Evolutionary conservation across 768 basidiomycete genomes (phyloP).

Genomic region (Exsudoporus frostii): DNA sequence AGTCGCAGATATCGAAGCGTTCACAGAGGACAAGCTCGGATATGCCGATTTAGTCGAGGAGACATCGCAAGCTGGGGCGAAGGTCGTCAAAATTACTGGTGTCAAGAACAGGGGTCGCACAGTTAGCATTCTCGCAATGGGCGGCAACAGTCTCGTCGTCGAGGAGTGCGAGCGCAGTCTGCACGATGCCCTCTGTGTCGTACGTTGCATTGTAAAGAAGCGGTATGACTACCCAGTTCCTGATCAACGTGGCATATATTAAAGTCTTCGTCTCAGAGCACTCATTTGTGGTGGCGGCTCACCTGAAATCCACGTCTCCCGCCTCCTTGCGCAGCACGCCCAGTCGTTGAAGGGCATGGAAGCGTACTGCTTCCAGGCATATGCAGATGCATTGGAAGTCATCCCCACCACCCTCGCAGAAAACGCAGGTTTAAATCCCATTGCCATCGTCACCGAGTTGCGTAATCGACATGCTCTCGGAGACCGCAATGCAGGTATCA

Average conservation of each 20-base stretch:
- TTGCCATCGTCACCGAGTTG: constrained; percentile 96
- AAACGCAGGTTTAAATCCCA: constrained; percentile 97
- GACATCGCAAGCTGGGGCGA: constrained; percentile 71
- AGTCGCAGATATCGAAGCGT: constrained; percentile 94
- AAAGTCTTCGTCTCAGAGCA: constrained; percentile 47
- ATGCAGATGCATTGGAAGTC: constrained; percentile 95
- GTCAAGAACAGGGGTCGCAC: constrained; percentile 94
- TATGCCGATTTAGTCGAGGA: constrained; percentile 96
- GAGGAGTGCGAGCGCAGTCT: constrained; percentile 97
- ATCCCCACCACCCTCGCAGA: constrained; percentile 97
- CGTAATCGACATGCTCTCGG: constrained; percentile 96
- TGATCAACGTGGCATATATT: not conserved
- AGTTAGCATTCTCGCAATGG: constrained; percentile 93
- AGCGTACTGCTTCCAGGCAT: constrained; percentile 98
- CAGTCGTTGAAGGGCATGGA: constrained; percentile 97
- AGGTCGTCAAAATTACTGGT: constrained; percentile 92
- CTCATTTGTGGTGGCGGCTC: constrained; percentile 96
- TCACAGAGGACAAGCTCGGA: constrained; percentile 96
- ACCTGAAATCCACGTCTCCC: constrained; percentile 96
- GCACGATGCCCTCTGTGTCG: constrained; percentile 98
- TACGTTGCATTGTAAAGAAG: constrained; percentile 97
- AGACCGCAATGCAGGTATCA: constrained; percentile 94
- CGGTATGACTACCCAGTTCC: constrained; percentile 49
- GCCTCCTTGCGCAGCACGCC: constrained; percentile 84
- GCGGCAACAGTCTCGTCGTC: constrained; percentile 86